Evolutionary conservation across 2,329 filamentous ascomycete genomes (phyloP).

Genomic region (Alternaria viburni): DNA sequence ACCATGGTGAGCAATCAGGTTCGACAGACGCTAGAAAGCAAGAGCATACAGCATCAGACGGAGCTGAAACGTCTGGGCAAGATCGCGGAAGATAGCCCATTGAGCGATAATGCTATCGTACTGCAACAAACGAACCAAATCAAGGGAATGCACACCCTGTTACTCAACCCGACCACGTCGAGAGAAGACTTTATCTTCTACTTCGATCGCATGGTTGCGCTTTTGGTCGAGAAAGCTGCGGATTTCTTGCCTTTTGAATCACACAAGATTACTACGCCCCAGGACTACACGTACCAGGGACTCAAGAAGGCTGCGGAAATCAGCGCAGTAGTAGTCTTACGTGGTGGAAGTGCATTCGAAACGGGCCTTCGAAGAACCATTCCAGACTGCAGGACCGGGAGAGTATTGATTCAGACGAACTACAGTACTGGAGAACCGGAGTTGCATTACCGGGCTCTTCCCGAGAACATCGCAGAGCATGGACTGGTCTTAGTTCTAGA

Average conservation of each 20-base stretch:
- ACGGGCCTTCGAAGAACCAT: conserved; percentile 87
- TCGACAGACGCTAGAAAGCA: conserved; percentile 82
- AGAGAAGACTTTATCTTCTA: conserved; percentile 97
- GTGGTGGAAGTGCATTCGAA: conserved; percentile 88
- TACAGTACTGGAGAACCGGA: conserved; percentile 76
- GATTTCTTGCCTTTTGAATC: conserved; percentile 69
- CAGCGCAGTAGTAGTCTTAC: conserved; percentile 80
- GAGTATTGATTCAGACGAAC: conserved; percentile 89
- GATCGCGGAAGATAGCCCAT: conserved; percentile 71
- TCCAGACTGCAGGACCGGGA: conserved; percentile 88
- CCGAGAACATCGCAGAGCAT: conserved; percentile 71
- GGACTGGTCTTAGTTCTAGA: conserved; percentile 86
- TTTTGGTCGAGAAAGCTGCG: conserved; percentile 74
- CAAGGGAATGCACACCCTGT: conserved; percentile 85
- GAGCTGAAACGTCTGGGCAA: conserved; percentile 78
- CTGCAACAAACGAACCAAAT: conserved; percentile 81
- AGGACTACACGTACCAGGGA: conserved; percentile 72
- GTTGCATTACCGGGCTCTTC: conserved; percentile 85
- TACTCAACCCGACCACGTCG: conserved; percentile 78
- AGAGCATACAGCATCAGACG: conserved; percentile 81
- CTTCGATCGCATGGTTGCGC: conserved; percentile 85
- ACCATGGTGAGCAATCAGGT: conserved; percentile 95
- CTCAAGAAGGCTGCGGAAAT: conserved; percentile 70
- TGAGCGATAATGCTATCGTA: conserved; percentile 77
- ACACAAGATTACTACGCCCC: conserved; percentile 71